These are phyloP conservation scores for Lactarius sanguifluus DNA, from an alignment of 768 basidiomycete genomes.

Conservation along the genomic window DNA sequence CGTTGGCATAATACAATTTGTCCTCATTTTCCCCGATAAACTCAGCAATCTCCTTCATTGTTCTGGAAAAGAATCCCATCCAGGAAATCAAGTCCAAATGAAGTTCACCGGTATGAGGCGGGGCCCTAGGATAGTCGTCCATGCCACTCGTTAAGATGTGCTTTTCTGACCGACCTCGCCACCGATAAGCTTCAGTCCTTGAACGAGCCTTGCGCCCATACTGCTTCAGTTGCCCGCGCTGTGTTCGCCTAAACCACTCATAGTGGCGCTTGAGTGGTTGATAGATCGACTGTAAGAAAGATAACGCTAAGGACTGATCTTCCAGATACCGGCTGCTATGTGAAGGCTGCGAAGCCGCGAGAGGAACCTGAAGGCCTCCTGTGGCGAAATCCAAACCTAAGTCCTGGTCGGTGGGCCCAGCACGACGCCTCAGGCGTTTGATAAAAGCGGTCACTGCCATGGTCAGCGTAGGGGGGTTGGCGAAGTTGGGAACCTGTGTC, in stretches of 20 bases:
- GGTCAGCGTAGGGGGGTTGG: slow-evolving; percentile 91
- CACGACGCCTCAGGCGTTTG: slow-evolving; percentile 55
- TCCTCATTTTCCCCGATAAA: slow-evolving; percentile 89
- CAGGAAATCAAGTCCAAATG: slow-evolving; percentile 93
- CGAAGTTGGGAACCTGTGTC: slow-evolving; percentile 90
- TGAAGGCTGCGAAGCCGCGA: slow-evolving; percentile 35
- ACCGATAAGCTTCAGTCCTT: slow-evolving; percentile 88
- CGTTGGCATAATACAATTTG: slow-evolving; percentile 66
- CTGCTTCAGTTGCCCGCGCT: slow-evolving; percentile 90
- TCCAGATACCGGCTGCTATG: slow-evolving; percentile 46
- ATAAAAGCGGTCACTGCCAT: slow-evolving; percentile 95
- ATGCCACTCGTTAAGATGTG: slow-evolving; percentile 94
- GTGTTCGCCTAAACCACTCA: slow-evolving; percentile 94
- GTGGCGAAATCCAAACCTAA: slow-evolving; percentile 65
- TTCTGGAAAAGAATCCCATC: slow-evolving; percentile 95
- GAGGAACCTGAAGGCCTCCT: slow-evolving; percentile 52
- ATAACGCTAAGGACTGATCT: slow-evolving; percentile 58
- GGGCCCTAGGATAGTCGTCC: slow-evolving; percentile 94
- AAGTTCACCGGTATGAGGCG: slow-evolving; percentile 86
- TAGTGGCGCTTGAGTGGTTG: slow-evolving; percentile 85
- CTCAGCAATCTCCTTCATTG: slow-evolving; percentile 87
- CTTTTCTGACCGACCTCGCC: slow-evolving; percentile 83
- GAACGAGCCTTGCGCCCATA: slow-evolving; percentile 83
- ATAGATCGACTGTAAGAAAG: slow-evolving; percentile 81
- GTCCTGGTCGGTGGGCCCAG: slow-evolving; percentile 55